Evolutionary conservation across 2,329 filamentous ascomycete species (phyloP).

Genomic region (Ceratocystis harringtonii): DNA sequence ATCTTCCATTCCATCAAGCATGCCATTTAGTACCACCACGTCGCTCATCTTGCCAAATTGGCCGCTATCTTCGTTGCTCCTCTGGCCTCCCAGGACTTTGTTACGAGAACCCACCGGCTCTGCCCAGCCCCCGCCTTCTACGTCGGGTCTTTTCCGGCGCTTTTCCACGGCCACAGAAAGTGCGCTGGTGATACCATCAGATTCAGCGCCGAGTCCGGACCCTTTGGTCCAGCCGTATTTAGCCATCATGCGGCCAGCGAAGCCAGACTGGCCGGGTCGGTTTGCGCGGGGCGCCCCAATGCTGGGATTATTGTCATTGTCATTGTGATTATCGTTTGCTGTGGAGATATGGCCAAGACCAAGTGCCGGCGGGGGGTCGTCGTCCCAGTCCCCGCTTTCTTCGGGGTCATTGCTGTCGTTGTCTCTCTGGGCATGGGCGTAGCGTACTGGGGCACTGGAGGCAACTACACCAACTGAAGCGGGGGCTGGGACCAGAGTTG

Average conservation of each 20-base stretch:
- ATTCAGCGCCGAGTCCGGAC: constrained; percentile 67
- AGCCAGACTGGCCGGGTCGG: constrained; percentile 66
- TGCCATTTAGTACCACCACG: constrained; percentile 68
- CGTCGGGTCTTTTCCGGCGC: constrained; percentile 61
- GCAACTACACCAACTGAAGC: constrained; percentile 31
- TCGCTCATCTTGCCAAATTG: constrained; percentile 62
- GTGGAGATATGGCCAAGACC: constrained; percentile 29
- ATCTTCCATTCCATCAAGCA: constrained; percentile 70
- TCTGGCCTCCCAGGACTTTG: constrained; percentile 66
- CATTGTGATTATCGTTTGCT: constrained; percentile 22
- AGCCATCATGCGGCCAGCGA: constrained; percentile 74
- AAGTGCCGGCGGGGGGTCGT: constrained; percentile 34
- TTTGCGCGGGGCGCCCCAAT: constrained; percentile 37
- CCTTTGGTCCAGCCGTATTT: constrained; percentile 93
- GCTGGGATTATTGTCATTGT: constrained; percentile 26
- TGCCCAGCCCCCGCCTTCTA: constrained; percentile 64
- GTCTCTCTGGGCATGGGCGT: constrained; percentile 34
- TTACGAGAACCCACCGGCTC: constrained; percentile 49
- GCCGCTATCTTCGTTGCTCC: constrained; percentile 29
- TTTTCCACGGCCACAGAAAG: constrained; percentile 76
- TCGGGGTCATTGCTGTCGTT: constrained; percentile 19
- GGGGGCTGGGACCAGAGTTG: constrained; percentile 23
- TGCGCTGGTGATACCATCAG: constrained; percentile 70
- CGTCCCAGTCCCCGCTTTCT: constrained; percentile 29
- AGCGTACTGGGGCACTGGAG: constrained; percentile 63